These are phyloP conservation scores for Mycosarcoma mackinlayi DNA, from an alignment of 1,284 basidiomycete genomes.

Conservation along the genomic window DNA sequence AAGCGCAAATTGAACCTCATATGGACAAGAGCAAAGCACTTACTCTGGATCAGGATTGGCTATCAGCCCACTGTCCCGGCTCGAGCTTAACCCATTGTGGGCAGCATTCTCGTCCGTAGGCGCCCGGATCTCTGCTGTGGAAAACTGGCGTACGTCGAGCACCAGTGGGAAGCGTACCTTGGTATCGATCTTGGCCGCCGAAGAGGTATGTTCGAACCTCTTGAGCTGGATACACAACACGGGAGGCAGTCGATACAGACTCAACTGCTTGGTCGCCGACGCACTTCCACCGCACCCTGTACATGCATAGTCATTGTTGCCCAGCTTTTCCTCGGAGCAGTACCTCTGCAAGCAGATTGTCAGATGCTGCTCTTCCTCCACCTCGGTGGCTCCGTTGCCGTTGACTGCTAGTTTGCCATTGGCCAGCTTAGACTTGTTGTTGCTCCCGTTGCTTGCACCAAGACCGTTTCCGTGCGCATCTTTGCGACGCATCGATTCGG, in stretches of 20 bases:
- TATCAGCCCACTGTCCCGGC: conserved; percentile 8
- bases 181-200: conserved; percentile 79
- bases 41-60: conserved; percentile 44
- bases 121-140: conserved; percentile 71
- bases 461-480: conserved; percentile 1
- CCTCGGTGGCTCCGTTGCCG: conserved; percentile 10
- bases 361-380: conserved; percentile 55
- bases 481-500: conserved; percentile 40
- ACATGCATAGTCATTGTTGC: conserved; percentile 72
- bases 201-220: conserved; percentile 88
- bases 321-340: conserved; percentile 61
- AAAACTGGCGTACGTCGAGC: conserved; percentile 89
- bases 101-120: conserved; percentile 5
- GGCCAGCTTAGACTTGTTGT: conserved; percentile 21
- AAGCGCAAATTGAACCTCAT: too few species aligned
- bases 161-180: conserved; percentile 83
- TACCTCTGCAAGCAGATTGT: conserved; percentile 57
- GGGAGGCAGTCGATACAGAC: conserved; percentile 84
- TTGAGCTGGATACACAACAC: conserved; percentile 96
- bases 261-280: conserved; percentile 76
- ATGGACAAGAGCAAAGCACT: too few species aligned
- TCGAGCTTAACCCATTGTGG: not conserved
- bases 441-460: conserved; percentile 11
- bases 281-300: conserved; percentile 46
- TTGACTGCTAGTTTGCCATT: conserved; percentile 12